phyloP scores from a whole-genome alignment of 108 stramenopile species.

The Cyclotella choctawhatcheeana region DNA sequence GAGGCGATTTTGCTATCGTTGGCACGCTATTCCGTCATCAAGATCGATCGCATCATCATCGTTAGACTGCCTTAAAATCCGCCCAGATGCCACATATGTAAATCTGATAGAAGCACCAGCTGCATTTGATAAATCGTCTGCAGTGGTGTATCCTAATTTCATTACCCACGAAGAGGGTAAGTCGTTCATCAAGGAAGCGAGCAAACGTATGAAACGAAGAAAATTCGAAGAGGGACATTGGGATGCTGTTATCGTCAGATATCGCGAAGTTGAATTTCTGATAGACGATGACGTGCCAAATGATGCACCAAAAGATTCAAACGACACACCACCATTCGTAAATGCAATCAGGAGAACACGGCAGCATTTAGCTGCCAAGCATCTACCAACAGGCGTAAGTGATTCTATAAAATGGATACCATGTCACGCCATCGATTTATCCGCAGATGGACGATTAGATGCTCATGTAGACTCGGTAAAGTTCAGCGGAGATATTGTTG shows the following conservation, averaged over 20 bases:
- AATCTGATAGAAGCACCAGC: slow-evolving; percentile 41
- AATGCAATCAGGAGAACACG: slow-evolving; percentile 55
- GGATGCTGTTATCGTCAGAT: slow-evolving; percentile 88
- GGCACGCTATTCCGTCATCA: not conserved
- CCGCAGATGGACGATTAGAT: slow-evolving; percentile 70
- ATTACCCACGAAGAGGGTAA: slow-evolving; percentile 53
- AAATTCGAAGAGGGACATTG: slow-evolving; percentile 85
- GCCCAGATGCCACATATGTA: slow-evolving; percentile 47
- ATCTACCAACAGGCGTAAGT: slow-evolving; percentile 35
- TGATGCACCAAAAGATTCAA: not conserved
- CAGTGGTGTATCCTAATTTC: slow-evolving; percentile 58
- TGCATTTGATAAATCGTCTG: slow-evolving; percentile 20
- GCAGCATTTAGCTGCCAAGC: slow-evolving; percentile 46
- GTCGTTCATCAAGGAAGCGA: slow-evolving; percentile 40
- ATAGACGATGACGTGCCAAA: slow-evolving; percentile 27
- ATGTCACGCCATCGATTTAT: slow-evolving; percentile 88
- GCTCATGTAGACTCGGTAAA: slow-evolving; percentile 92
- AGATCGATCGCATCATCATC: not conserved
- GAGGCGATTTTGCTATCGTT: no score
- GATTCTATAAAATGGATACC: slow-evolving; percentile 64
- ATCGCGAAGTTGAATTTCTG: slow-evolving; percentile 82
- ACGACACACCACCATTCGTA: slow-evolving; percentile 14
- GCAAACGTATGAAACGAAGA: slow-evolving; percentile 51
- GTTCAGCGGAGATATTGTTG: slow-evolving; percentile 88
- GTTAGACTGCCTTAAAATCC: not conserved